Percentiles rank a stretch among this genome's conserved stretches.
phyloP scores from a whole-genome alignment of 176 grass and related monocot species.

The Bothriochloa decipiens region DNA sequence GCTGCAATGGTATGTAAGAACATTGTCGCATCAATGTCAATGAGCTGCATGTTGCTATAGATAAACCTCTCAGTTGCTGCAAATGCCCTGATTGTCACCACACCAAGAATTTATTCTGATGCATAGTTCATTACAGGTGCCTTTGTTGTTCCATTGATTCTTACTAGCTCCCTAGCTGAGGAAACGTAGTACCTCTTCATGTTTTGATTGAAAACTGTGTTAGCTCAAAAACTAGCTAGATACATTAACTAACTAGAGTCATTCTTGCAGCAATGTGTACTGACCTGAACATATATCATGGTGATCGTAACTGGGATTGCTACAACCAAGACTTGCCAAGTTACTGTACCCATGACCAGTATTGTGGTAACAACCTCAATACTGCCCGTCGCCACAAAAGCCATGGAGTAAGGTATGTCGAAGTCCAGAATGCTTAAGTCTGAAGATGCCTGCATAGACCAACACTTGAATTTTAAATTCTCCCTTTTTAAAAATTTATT shows the following conservation, averaged over 20 bases:
- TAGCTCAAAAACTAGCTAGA: slow-evolving; percentile 17
- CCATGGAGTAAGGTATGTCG: slow-evolving; percentile 91
- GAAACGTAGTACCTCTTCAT: slow-evolving; percentile 82
- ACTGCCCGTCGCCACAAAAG: slow-evolving; percentile 53
- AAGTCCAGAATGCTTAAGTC: slow-evolving; percentile 96
- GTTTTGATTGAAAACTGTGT: slow-evolving; percentile 25
- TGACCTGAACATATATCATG: slow-evolving; percentile 77
- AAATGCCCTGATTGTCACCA: slow-evolving; percentile 79
- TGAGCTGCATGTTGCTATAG: slow-evolving; percentile 66
- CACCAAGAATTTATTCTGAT: slow-evolving; percentile 75
- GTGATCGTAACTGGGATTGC: slow-evolving; percentile 69
- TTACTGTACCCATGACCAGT: slow-evolving; percentile 72
- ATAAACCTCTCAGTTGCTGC: slow-evolving; percentile 65
- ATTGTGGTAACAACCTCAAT: slow-evolving; percentile 52
- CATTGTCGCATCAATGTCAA: slow-evolving; percentile 77
- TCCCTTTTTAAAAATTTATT: neutral
- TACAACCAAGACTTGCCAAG: slow-evolving; percentile 82
- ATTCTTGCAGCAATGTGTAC: slow-evolving; percentile 17
- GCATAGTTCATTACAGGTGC: slow-evolving; percentile 94
- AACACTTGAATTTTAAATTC: neutral
- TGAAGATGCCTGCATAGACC: slow-evolving; percentile 78
- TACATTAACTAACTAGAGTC: slow-evolving; percentile 9
- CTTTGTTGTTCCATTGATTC: slow-evolving; percentile 96
- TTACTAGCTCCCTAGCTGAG: slow-evolving; percentile 86
- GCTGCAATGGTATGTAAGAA: slow-evolving; percentile 89